A percentile compares a stretch with the other conserved stretches of the same genome.
These are phyloP conservation scores for Neofusicoccum cordaticola DNA, from an alignment of 2,329 filamentous ascomycete genomes.

Conservation along the genomic window DNA sequence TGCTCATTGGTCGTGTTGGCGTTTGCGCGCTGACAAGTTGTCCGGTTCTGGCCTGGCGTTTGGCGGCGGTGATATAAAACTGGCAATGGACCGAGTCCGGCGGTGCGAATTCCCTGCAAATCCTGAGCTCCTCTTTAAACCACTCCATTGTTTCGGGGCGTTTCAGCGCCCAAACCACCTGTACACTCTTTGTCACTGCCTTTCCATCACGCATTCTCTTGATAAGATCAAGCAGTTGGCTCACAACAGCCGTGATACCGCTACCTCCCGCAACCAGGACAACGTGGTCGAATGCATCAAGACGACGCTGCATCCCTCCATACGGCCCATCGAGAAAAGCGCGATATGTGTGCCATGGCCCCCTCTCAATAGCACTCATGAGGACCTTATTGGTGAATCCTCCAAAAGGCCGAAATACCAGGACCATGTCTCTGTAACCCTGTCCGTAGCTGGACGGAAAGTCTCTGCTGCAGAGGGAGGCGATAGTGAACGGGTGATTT, in stretches of 20 bases:
- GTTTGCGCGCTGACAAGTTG: slow-evolving; percentile 50
- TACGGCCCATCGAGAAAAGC: slow-evolving; percentile 94
- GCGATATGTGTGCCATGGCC: slow-evolving; percentile 86
- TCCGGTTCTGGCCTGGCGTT: slow-evolving; percentile 53
- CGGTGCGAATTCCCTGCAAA: slow-evolving; percentile 85
- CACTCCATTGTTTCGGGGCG: slow-evolving; percentile 92
- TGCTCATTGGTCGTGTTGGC: slow-evolving; percentile 62
- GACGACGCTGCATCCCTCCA: slow-evolving; percentile 84
- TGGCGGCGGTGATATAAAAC: slow-evolving; percentile 85
- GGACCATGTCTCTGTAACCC: slow-evolving; percentile 79
- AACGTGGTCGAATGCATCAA: slow-evolving; percentile 90
- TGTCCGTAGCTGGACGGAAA: slow-evolving; percentile 91
- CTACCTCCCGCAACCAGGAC: slow-evolving; percentile 92
- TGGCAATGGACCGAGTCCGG: slow-evolving; percentile 87
- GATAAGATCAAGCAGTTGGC: slow-evolving; percentile 87
- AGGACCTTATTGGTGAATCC: slow-evolving; percentile 86
- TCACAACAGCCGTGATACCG: slow-evolving; percentile 90
- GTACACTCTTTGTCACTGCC: slow-evolving; percentile 84
- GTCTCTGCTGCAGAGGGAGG: slow-evolving; percentile 87
- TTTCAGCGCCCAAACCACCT: slow-evolving; percentile 92
- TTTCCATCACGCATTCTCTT: slow-evolving; percentile 95
- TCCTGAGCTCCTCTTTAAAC: slow-evolving; percentile 92
- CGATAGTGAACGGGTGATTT: slow-evolving; percentile 94
- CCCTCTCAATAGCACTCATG: slow-evolving; percentile 78
- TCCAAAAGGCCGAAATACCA: slow-evolving; percentile 88